Evolutionary conservation across 2,329 filamentous ascomycete genomes (phyloP), one percentile per base, ranked within the genome.

Genomic region (Hortaea werneckii): DNA sequence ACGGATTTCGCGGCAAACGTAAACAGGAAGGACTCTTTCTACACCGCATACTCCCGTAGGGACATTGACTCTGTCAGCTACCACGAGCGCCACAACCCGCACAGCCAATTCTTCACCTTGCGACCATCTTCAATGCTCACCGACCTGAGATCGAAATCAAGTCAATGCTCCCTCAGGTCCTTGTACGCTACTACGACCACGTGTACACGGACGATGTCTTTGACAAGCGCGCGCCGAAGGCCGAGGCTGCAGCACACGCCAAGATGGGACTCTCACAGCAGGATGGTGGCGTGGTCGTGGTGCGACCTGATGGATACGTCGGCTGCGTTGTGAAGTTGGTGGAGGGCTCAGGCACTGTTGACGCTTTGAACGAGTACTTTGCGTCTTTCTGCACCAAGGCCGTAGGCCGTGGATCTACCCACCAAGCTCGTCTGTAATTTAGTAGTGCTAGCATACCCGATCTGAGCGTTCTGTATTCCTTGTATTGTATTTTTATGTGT

Each of bases 291-390:
- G 77, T 95, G 1, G 82, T 94, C 1, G 83, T 95, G 7, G 85
- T 94, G 6, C 72, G 88, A 39, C 88, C 89, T 0, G 88, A 95
- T 64, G 87, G 87, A 6, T 92, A 95, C 63, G 83, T 95, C 28
- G 86, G 84, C 20, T 76, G 86, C 50, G 84, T 88, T 4, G 77
- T 85, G 8, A 74, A 74, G 55, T 69, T 95, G 20, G 81, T 78
- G 1, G 83, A 90, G 64, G 89, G 88, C 0, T 78, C 68, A 47
- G 86, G 80, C 11, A 95, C 88, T 0, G 80, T 86, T 0, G 85
- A 94, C 57, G 86, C 92, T 11, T 68, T 95, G 55, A 86, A 95
- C 59, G 74, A 77, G 52, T 95, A 94, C 63, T 95, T 95, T 66
- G 40, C 9, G 5, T 37, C 46, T 10, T 48, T 48, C 42, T 44